Evolutionary conservation across 495 filamentous ascomycete genomes (phyloP).

Genomic region (Xylaria castorea): DNA sequence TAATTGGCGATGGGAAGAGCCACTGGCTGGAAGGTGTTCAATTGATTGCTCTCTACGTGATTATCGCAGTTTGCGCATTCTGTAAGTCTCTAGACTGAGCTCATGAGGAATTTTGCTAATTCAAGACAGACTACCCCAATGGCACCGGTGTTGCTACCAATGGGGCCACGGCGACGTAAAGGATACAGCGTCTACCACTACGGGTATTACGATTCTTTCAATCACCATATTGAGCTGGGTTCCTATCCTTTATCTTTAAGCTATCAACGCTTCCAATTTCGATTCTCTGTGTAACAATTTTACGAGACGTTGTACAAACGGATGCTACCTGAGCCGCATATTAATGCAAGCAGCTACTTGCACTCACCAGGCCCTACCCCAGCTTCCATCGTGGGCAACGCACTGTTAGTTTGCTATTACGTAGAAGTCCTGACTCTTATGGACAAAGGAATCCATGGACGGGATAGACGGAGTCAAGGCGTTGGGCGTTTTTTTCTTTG

Average conservation of each 20-base stretch:
- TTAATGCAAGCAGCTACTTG: background rate
- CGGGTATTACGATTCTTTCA: background rate
- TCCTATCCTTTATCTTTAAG: background rate
- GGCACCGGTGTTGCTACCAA: conserved; percentile 23
- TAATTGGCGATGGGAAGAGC: conserved; percentile 71
- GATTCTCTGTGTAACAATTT: conserved; percentile 22
- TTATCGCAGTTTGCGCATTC: conserved; percentile 67
- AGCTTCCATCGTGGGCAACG: background rate
- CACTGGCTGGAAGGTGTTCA: conserved; percentile 78
- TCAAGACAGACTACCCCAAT: conserved; percentile 23
- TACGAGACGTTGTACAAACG: conserved; percentile 9
- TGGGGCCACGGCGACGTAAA: background rate
- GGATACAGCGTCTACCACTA: background rate
- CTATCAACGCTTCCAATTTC: background rate
- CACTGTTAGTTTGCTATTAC: background rate
- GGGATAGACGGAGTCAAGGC: background rate
- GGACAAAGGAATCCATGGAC: background rate
- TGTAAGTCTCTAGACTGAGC: conserved; percentile 45
- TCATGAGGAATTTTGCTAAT: conserved; percentile 1
- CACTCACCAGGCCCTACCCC: background rate
- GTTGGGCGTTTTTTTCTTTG: conserved; percentile 17
- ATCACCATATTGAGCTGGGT: background rate
- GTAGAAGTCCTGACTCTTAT: background rate
- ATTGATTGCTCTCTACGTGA: conserved; percentile 74
- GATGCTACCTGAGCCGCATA: background rate